phyloP scores from a whole-genome alignment of 169 alveolate genomes.

The Amoebophrya sp. region DNA sequence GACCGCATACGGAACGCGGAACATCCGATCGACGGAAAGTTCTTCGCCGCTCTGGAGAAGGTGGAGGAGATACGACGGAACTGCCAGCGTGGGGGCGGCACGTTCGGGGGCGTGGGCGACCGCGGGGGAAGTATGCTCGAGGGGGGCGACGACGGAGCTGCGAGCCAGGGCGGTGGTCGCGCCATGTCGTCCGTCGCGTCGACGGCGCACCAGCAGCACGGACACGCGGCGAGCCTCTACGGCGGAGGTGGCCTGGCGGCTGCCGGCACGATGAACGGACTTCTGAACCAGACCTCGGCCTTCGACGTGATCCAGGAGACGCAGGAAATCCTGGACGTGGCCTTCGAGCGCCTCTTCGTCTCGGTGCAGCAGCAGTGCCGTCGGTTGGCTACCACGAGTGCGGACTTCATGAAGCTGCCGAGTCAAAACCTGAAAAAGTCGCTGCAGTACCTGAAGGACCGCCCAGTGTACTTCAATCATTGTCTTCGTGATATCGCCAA shows the following conservation, averaged over 20 bases:
- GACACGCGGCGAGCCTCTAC: no score
- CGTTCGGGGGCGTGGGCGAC: no score
- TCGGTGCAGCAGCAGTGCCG: slow-evolving; percentile 10
- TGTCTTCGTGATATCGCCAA: slow-evolving; percentile 7
- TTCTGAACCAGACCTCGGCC: not conserved
- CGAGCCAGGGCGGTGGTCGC: no score
- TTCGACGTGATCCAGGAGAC: slow-evolving; percentile 7
- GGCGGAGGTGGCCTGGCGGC: no score
- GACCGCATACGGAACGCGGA: not conserved
- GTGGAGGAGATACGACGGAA: not conserved
- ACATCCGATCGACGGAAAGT: not conserved
- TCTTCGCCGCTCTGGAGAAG: not conserved
- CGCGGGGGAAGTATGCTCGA: no score
- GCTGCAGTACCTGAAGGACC: not conserved
- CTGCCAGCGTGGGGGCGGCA: not conserved
- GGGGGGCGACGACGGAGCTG: no score
- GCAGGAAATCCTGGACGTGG: not conserved
- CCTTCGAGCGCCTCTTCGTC: not conserved
- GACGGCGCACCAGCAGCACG: no score
- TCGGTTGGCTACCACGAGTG: no score
- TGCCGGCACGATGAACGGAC: no score
- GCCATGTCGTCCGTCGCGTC: no score
- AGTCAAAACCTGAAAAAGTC: not conserved
- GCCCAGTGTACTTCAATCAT: slow-evolving; percentile 12
- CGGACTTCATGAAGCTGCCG: no score